These are phyloP conservation scores for Oryza brachyantha DNA, from an alignment of 176 grass and related monocot genomes.

Conservation along the genomic window DNA sequence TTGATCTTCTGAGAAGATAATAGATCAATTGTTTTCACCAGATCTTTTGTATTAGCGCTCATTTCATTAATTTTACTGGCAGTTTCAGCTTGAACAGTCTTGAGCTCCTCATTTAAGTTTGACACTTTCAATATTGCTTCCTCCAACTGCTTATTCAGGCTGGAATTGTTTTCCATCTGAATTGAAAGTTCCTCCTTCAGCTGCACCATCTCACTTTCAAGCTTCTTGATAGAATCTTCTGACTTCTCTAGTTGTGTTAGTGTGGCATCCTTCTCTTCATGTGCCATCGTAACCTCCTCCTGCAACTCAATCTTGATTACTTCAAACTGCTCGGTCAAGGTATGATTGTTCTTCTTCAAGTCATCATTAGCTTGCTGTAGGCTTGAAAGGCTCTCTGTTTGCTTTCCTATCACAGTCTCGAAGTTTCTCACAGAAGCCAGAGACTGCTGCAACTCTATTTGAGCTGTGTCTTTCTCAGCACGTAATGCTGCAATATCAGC, in stretches of 20 bases:
- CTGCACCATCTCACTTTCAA: conserved; percentile 40
- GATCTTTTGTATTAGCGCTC: conserved; percentile 37
- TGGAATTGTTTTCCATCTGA: conserved; percentile 43
- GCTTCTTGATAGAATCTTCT: conserved; percentile 19
- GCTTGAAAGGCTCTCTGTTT: conserved; percentile 36
- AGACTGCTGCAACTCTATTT: conserved; percentile 33
- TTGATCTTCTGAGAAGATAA: conserved; percentile 49
- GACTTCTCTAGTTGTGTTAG: conserved; percentile 34
- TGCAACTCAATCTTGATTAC: conserved; percentile 36
- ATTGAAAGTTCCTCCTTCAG: conserved; percentile 39
- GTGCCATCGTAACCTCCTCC: conserved; percentile 12
- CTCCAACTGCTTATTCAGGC: conserved; percentile 44
- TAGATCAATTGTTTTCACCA: conserved; percentile 32
- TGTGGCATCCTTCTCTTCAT: conserved; percentile 26
- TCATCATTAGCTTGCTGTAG: conserved; percentile 43
- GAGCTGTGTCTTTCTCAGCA: conserved; percentile 20
- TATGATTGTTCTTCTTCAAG: conserved; percentile 31
- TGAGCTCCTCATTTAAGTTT: conserved; percentile 26
- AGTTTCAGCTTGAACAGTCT: conserved; percentile 35
- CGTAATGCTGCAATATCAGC: conserved; percentile 28
- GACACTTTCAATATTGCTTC: conserved; percentile 40
- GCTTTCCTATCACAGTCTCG: conserved; percentile 44
- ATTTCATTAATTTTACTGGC: conserved; percentile 42
- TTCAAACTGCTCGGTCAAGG: conserved; percentile 31
- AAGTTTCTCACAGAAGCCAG: conserved; percentile 35